Percentiles rank a stretch among this genome's conserved stretches.
Conservation (phyloP, 257 asterid genomes). For the Oldenlandia corymbosa region DNA sequence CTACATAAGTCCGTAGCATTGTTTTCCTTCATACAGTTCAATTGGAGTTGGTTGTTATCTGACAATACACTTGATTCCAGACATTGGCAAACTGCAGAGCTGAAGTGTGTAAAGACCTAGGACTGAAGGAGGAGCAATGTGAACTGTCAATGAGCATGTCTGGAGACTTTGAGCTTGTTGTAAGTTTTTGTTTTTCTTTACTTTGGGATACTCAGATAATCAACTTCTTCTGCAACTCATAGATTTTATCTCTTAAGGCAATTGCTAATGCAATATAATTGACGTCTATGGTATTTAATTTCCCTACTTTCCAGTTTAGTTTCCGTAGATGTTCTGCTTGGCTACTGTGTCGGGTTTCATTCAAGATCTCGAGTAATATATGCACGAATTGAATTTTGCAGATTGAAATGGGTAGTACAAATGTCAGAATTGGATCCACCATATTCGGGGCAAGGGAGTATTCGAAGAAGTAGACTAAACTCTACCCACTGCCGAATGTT, state of each 20-base stretch:
- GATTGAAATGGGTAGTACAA: slow-evolving; percentile 96
- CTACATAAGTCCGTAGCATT: not conserved
- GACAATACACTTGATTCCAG: slow-evolving; percentile 33
- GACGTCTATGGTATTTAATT: not conserved
- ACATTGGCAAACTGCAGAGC: slow-evolving; percentile 71
- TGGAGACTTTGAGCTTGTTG: slow-evolving; percentile 95
- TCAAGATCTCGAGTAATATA: not conserved
- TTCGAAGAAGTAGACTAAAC: slow-evolving; percentile 50
- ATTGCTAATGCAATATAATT: not conserved
- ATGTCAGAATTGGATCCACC: slow-evolving; percentile 91
- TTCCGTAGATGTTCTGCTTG: not conserved
- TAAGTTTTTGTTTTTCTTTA: slow-evolving; percentile 35
- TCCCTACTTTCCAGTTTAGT: not conserved
- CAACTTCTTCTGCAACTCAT: not conserved
- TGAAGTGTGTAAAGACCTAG: slow-evolving; percentile 70
- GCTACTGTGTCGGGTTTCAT: no score
- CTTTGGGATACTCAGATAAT: not conserved
- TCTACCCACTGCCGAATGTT: slow-evolving; percentile 8
- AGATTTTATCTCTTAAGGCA: not conserved
- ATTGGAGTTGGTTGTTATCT: slow-evolving; percentile 12
- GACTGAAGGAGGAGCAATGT: slow-evolving; percentile 61
- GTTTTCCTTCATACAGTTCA: not conserved
- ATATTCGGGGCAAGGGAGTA: slow-evolving; percentile 94
- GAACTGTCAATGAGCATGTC: slow-evolving; percentile 99
- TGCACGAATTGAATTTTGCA: slow-evolving; percentile 30